Conservation (phyloP, 257 asterid genomes). For the Thymus quinquecostatus region DNA sequence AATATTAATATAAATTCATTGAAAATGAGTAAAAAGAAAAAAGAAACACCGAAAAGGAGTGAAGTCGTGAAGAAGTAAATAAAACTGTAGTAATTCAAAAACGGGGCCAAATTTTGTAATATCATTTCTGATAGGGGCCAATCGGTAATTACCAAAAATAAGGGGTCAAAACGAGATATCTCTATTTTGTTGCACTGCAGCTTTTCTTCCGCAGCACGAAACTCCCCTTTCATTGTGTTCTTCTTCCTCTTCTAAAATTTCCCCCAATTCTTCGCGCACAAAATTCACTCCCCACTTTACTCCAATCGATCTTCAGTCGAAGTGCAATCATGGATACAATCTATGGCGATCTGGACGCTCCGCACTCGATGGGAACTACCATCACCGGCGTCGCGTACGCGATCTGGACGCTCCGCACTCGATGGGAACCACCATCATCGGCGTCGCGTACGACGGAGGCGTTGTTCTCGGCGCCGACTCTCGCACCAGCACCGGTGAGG, state of each 20-base stretch:
- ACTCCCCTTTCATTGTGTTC: background rate
- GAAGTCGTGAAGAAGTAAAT: too few species aligned
- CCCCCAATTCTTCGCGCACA: background rate
- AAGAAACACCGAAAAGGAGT: too few species aligned
- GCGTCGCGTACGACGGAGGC: conserved; percentile 88
- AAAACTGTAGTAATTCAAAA: too few species aligned
- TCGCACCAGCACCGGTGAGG: conserved; percentile 89
- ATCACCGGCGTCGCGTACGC: conserved; percentile 81
- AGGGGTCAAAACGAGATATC: background rate
- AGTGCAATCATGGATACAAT: conserved; percentile 50
- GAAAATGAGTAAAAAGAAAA: too few species aligned
- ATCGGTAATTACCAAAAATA: too few species aligned
- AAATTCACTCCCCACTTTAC: background rate
- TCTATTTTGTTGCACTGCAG: too few species aligned
- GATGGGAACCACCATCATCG: conserved; percentile 81
- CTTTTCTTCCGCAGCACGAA: conserved; percentile 39
- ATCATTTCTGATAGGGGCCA: background rate
- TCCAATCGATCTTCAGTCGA: conserved; percentile 16
- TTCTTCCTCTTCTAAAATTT: background rate
- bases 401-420: too few species aligned
- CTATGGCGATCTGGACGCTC: conserved; percentile 55
- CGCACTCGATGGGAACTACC: conserved; percentile 91
- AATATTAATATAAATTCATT: too few species aligned
- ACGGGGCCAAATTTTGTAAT: background rate
- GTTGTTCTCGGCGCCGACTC: conserved; percentile 94